phyloP scores from a whole-genome alignment of 495 filamentous ascomycete genomes.

The Beverwykella pulmonaria region DNA sequence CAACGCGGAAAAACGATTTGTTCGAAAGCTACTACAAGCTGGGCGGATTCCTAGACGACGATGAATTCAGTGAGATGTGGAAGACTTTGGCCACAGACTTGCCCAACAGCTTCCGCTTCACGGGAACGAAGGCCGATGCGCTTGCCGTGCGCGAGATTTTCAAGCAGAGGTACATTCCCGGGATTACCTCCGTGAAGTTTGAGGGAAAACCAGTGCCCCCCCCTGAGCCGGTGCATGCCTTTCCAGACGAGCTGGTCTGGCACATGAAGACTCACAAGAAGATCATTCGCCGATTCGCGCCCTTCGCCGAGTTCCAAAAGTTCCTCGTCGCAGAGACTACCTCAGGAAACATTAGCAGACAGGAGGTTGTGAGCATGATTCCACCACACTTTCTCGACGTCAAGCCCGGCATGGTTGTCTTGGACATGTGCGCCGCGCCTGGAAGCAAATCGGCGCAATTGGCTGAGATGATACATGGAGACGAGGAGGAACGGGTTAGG shows the following conservation, averaged over 20 bases:
- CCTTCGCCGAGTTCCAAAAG: constrained; percentile 93
- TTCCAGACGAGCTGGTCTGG: constrained; percentile 91
- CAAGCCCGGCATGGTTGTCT: constrained; percentile 82
- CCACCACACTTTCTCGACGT: constrained; percentile 92
- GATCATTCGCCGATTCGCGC: constrained; percentile 83
- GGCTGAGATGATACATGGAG: constrained; percentile 88
- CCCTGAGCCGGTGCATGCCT: constrained; percentile 81
- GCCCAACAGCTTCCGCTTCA: constrained; percentile 95
- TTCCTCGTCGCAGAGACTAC: constrained; percentile 97
- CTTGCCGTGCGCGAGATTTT: constrained; percentile 82
- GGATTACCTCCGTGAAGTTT: constrained; percentile 77
- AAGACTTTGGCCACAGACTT: constrained; percentile 73
- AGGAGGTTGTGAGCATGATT: constrained; percentile 98
- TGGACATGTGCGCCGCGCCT: constrained; percentile 95
- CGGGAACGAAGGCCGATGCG: constrained; percentile 55
- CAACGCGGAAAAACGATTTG: constrained; percentile 71
- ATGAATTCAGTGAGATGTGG: constrained; percentile 82
- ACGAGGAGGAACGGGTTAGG: constrained; percentile 80
- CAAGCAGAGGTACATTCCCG: constrained; percentile 83
- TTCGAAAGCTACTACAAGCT: constrained; percentile 83
- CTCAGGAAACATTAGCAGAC: constrained; percentile 93
- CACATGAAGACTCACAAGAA: constrained; percentile 95
- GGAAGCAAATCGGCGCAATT: constrained; percentile 96
- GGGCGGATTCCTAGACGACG: constrained; percentile 68
- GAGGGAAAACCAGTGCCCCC: constrained; percentile 80